A percentile compares a stretch with the other conserved stretches of the same genome.
Conservation (phyloP, 2,329 filamentous ascomycete genomes). For the Aspergillus unguis region DNA sequence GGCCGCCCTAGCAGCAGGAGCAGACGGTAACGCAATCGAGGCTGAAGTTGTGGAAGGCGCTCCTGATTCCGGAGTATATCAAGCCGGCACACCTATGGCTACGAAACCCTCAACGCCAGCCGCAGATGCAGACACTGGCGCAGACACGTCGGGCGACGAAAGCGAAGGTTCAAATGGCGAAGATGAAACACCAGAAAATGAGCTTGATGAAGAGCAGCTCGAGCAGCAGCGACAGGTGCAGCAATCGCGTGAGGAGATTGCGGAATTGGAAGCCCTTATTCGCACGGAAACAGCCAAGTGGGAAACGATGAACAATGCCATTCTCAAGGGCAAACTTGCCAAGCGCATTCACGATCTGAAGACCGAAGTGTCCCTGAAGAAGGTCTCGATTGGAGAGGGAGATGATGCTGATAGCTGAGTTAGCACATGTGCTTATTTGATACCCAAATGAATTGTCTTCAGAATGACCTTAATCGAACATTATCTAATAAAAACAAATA, state of each 20-base stretch:
- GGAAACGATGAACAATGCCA: constrained; percentile 40
- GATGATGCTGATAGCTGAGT: constrained; percentile 31
- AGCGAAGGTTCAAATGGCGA: constrained; percentile 38
- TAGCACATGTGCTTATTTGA: constrained; percentile 8
- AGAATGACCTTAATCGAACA: not conserved
- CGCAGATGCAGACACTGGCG: constrained; percentile 10
- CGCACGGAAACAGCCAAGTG: constrained; percentile 38
- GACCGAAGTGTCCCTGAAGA: constrained; percentile 44
- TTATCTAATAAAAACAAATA: not conserved
- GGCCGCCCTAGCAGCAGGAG: constrained; percentile 39
- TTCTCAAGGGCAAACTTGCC: constrained; percentile 43
- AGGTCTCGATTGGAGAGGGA: constrained; percentile 39
- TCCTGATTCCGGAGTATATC: constrained; percentile 21
- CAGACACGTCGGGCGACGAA: constrained; percentile 42
- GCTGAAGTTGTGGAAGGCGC: constrained; percentile 18
- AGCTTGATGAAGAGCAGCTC: constrained; percentile 43
- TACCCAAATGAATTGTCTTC: constrained; percentile 10
- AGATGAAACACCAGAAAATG: constrained; percentile 35
- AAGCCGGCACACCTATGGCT: constrained; percentile 32
- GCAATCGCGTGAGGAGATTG: constrained; percentile 45
- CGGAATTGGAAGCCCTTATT: constrained; percentile 41
- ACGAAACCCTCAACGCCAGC: constrained; percentile 32
- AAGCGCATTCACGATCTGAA: constrained; percentile 44
- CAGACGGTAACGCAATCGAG: constrained; percentile 31
- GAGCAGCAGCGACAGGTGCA: constrained; percentile 42